These are phyloP conservation scores for Mycotypha africana DNA, from an alignment of 371 early-diverging fungal genomes.

Conservation along the genomic window DNA sequence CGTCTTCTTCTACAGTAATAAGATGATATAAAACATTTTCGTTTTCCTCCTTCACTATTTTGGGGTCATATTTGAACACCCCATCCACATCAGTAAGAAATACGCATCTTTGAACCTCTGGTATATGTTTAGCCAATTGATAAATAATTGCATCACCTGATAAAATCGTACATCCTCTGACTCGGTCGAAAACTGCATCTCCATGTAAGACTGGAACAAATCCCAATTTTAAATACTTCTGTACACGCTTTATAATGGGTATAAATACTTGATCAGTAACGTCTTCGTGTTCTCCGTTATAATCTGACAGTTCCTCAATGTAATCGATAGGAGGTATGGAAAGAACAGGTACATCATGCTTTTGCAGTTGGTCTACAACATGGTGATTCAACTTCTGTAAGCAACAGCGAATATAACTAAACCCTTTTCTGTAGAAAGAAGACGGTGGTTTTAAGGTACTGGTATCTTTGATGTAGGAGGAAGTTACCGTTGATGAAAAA, in stretches of 20 bases:
- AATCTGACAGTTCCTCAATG: no score
- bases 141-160: conserved; percentile 45
- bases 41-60: conserved; percentile 1
- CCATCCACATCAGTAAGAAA: conserved; percentile 49
- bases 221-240: conserved; percentile 22
- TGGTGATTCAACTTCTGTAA: conserved; percentile 19
- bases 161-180: conserved; percentile 37
- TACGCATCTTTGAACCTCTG: conserved; percentile 29
- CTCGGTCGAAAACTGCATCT: conserved; percentile 37
- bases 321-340: conserved; percentile 36
- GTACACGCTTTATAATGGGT: conserved; percentile 11
- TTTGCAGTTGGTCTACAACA: conserved; percentile 18
- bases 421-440: conserved; percentile 18
- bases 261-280: conserved; percentile 12
- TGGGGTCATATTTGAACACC: conserved; percentile 38
- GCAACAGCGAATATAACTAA: conserved; percentile 24
- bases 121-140: conserved; percentile 21
- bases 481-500: no score
- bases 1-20: background rate
- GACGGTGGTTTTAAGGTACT: no score
- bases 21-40: conserved; percentile 2
- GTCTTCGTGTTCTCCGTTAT: conserved; percentile 20
- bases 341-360: conserved; percentile 25
- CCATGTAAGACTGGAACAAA: conserved; percentile 46
- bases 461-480: conserved; percentile 12